Evolutionary conservation across 2,329 filamentous ascomycete genomes (phyloP), one percentile per base, ranked within the genome.

Genomic region (Penicillium sp.): DNA sequence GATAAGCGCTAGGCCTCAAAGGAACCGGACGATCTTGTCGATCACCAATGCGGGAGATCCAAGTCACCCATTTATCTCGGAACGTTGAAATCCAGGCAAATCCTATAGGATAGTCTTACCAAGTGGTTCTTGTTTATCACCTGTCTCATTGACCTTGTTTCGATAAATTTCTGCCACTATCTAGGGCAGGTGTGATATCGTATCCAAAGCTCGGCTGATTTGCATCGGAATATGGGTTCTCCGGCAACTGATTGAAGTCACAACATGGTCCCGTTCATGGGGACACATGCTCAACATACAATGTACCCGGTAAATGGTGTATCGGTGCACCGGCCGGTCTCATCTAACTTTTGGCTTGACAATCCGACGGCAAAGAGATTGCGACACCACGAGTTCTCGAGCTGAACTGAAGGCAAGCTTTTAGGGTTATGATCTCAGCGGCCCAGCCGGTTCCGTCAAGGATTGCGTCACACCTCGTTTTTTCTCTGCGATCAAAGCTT

Each of bases 401-500:
- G 7, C 27, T 11, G 8, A 2, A 28, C 22, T 3, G 22, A 8
- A 44, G 47, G 30, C 27, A 28, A 25, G 33, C 14, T 24, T 36
- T 3, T 5, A 18, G 18, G 6, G 2, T 25, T 16, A 31, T 38
- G 46, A 43, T 50, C 50, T 53, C 45, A 50, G 40, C 38, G 40
- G 35, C 25, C 25, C 24, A 14, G n/a, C 5, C n/a, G 18, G 39
- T 22, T 25, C 31, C 20, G 20, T 36, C n/a, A 2, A 22, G 36
- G n/a, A 40, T 56, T 52, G 48, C 44, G 51, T 47, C 48, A 48
- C 51, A 41, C 14, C 38, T 35, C 16, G 14, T 20, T 14, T 10
- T 39, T 35, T 22, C 20, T 27, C 22, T 3, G 16, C 22, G 22
- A 36, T 39, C n/a, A 35, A 48, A 36, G 20, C 31, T 35, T 39